These are phyloP conservation scores for Corymbia citriodora DNA, from an alignment of 441 rosid genomes.

Conservation along the genomic window DNA sequence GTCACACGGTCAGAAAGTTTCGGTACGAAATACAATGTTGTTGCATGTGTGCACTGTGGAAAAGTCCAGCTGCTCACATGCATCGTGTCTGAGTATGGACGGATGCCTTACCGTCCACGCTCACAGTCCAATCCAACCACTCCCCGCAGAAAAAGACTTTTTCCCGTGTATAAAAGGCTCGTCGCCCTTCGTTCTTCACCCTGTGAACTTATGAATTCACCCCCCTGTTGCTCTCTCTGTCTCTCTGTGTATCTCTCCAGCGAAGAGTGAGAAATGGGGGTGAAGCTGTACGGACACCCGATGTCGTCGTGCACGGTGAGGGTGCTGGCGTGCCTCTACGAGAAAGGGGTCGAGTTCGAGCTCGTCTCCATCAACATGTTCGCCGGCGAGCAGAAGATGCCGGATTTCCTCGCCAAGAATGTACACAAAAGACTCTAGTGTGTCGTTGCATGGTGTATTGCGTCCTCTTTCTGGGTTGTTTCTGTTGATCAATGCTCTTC, in stretches of 20 bases:
- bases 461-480: not conserved
- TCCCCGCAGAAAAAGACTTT: not conserved
- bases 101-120: not conserved
- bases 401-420: slow-evolving; percentile 50
- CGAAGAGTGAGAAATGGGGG: slow-evolving; percentile 24
- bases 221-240: not conserved
- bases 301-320: slow-evolving; percentile 55
- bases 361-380: slow-evolving; percentile 50
- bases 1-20: not conserved
- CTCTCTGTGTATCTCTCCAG: not conserved
- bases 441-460: not conserved
- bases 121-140: not conserved
- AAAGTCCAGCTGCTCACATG: not conserved
- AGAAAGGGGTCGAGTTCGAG: slow-evolving; percentile 60
- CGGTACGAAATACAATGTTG: not conserved
- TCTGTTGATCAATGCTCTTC: not conserved
- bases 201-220: not conserved
- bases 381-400: slow-evolving; percentile 49
- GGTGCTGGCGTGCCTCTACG: slow-evolving; percentile 54
- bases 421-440: not conserved
- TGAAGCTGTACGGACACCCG: slow-evolving; percentile 49
- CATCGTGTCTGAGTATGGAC: not conserved
- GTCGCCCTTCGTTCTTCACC: not conserved
- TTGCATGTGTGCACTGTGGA: not conserved
- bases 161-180: not conserved